Evolutionary conservation across 805 yeast genomes (phyloP).

Genomic region (Starmerella bacillaris): DNA sequence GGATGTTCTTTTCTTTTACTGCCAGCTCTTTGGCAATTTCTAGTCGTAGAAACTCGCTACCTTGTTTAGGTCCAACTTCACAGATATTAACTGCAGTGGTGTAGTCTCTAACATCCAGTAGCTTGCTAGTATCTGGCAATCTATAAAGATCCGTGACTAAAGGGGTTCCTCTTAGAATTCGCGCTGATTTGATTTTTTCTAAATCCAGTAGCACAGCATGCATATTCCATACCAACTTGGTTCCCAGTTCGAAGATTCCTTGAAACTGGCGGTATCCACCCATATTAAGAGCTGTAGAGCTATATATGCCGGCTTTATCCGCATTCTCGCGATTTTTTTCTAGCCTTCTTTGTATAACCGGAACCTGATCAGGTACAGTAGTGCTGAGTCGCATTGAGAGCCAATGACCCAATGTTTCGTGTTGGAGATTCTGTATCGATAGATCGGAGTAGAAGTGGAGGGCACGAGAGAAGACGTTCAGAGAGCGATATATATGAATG

Average conservation of each 20-base stretch:
- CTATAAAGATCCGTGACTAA: constrained; percentile 6
- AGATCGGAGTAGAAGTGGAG: constrained; percentile 34
- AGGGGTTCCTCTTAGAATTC: constrained; percentile 12
- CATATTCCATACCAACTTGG: constrained; percentile 34
- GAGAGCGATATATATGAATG: constrained; percentile 37
- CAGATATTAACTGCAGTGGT: constrained; percentile 18
- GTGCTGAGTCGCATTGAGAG: constrained; percentile 33
- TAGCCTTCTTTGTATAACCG: constrained; percentile 1
- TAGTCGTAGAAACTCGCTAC: constrained; percentile 4
- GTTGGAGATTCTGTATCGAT: constrained; percentile 57
- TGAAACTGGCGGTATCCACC: constrained; percentile 47
- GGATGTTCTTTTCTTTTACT: neutral
- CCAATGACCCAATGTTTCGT: constrained; percentile 43
- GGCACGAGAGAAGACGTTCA: constrained; percentile 40
- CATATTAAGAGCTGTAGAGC: constrained; percentile 37
- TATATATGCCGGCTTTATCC: constrained; percentile 32
- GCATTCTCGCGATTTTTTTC: constrained; percentile 24
- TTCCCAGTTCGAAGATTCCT: constrained; percentile 46
- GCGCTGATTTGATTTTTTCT: constrained; percentile 17
- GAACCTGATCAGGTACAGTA: constrained; percentile 25
- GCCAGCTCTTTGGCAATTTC: constrained; percentile 10
- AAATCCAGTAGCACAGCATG: constrained; percentile 22
- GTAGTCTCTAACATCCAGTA: constrained; percentile 43
- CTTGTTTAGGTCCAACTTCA: constrained; percentile 8
- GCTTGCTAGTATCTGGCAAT: constrained; percentile 4